Conservation (phyloP, 2,329 filamentous ascomycete species). For the Zelopaecilomyces penicillatus region DNA sequence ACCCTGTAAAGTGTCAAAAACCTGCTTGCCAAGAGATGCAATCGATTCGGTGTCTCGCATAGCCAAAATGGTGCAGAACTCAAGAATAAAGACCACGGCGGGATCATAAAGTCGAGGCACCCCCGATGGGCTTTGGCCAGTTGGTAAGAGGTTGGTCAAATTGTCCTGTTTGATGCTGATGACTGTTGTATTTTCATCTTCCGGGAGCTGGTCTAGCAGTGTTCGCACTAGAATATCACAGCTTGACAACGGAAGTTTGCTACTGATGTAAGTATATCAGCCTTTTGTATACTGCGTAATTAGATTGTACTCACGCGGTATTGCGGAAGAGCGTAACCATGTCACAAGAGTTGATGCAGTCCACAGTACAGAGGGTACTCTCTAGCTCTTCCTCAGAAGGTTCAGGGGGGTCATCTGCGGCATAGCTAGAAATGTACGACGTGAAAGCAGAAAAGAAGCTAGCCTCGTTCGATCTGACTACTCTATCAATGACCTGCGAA, state of each 20-base stretch:
- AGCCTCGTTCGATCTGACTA: slow-evolving; percentile 65
- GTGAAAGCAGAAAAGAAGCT: slow-evolving; percentile 92
- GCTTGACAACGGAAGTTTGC: slow-evolving; percentile 28
- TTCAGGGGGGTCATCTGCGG: slow-evolving; percentile 93
- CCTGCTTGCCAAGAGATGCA: slow-evolving; percentile 63
- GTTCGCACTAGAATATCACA: slow-evolving; percentile 47
- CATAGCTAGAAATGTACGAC: slow-evolving; percentile 97
- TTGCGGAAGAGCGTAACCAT: slow-evolving; percentile 77
- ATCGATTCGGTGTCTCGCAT: slow-evolving; percentile 68
- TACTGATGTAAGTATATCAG: slow-evolving; percentile 12
- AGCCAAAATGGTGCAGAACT: slow-evolving; percentile 76
- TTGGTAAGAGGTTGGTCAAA: slow-evolving; percentile 51
- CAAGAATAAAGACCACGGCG: slow-evolving; percentile 79
- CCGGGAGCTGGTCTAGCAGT: slow-evolving; percentile 75
- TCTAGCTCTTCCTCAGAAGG: slow-evolving; percentile 96
- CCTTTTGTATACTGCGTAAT: too few relatives aligned
- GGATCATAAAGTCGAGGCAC: slow-evolving; percentile 67
- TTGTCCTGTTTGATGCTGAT: slow-evolving; percentile 87
- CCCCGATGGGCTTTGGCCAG: slow-evolving; percentile 31
- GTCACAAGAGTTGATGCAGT: slow-evolving; percentile 85
- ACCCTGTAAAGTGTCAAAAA: slow-evolving; percentile 72
- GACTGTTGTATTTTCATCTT: slow-evolving; percentile 66
- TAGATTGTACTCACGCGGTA: slow-evolving; percentile 54
- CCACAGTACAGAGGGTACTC: slow-evolving; percentile 87
- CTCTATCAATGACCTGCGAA: slow-evolving; percentile 86